phyloP scores from a whole-genome alignment of 257 asterid species.

The Solanum lignicaule region DNA sequence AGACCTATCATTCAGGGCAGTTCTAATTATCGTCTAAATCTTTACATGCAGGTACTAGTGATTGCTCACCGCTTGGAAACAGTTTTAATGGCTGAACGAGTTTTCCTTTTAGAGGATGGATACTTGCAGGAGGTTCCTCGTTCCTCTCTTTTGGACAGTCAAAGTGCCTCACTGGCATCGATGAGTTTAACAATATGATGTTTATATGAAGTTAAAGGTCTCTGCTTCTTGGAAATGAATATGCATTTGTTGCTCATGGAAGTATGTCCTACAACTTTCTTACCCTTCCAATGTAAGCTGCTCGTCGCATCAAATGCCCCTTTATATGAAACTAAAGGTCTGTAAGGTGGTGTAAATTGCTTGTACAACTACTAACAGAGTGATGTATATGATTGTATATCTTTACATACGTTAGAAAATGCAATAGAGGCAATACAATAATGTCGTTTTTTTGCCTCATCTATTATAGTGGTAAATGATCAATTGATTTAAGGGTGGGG shows the following conservation, averaged over 20 bases:
- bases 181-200: slow-evolving; percentile 18
- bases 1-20: neutral
- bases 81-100: slow-evolving; percentile 65
- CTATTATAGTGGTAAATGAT: neutral
- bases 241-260: neutral
- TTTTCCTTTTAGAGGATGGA: slow-evolving; percentile 48
- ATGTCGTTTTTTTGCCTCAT: neutral
- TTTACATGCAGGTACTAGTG: slow-evolving; percentile 51
- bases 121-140: slow-evolving; percentile 60
- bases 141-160: slow-evolving; percentile 38
- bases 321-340: neutral
- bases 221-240: neutral
- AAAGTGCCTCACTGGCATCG: slow-evolving; percentile 13
- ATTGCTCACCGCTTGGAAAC: slow-evolving; percentile 90
- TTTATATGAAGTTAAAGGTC: neutral
- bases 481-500: neutral
- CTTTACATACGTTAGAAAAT: neutral
- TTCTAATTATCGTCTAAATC: neutral
- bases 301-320: neutral
- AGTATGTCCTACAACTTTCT: neutral
- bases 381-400: neutral
- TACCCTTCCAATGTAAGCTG: neutral
- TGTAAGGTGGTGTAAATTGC: neutral
- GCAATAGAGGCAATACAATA: too few species aligned
- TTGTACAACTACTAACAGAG: neutral